Conservation (phyloP, 257 asterid species). For the Forsythia suspensa region DNA sequence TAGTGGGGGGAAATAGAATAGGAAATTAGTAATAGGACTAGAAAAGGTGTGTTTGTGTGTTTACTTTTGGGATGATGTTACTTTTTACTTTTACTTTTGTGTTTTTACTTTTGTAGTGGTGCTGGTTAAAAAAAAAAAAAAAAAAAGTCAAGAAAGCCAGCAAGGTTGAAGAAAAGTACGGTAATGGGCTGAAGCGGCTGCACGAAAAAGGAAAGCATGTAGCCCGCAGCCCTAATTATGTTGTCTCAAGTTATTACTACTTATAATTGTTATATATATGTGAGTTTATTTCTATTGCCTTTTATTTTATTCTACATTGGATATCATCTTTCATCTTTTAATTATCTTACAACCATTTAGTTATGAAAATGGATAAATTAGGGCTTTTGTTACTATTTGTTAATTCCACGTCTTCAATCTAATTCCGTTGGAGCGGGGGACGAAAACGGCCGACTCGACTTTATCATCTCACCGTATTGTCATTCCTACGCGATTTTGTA, state of each 20-base stretch:
- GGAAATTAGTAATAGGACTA: conserved; percentile 10
- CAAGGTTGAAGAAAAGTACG: not conserved
- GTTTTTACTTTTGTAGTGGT: not conserved
- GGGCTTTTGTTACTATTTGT: too few species aligned
- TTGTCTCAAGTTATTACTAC: not conserved
- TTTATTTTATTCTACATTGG: not conserved
- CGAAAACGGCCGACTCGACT: too few species aligned
- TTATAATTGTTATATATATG: not conserved
- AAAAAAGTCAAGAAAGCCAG: conserved; percentile 1
- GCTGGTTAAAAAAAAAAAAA: not conserved
- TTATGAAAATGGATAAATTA: too few species aligned
- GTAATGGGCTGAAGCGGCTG: conserved; percentile 42
- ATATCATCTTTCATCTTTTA: not conserved
- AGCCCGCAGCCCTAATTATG: conserved; percentile 44
- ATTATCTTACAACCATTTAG: too few species aligned
- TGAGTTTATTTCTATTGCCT: not conserved
- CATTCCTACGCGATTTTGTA: too few species aligned
- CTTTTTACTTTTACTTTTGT: not conserved
- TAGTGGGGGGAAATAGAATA: not conserved
- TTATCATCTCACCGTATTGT: too few species aligned
- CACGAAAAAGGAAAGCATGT: conserved; percentile 26
- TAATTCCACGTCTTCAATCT: too few species aligned
- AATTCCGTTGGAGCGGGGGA: too few species aligned
- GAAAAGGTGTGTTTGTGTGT: not conserved
- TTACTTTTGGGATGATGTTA: not conserved